Evolutionary conservation across 164 flowering plant species (phyloP), one percentile per base, ranked within the genome.

Genomic region (Echeveria elegans): DNA sequence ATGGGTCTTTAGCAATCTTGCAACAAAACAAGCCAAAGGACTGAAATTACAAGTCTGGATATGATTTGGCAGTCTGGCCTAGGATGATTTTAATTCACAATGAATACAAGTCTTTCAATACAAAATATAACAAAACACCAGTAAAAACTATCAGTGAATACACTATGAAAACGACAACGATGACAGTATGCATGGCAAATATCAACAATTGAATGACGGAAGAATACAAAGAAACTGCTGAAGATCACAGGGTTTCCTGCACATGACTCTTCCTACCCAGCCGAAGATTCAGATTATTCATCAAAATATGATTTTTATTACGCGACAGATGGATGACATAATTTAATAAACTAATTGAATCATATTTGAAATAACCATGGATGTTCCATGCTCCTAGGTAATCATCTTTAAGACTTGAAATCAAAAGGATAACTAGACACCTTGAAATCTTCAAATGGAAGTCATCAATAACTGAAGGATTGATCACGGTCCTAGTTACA

Each of bases 1-100:
- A 56, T 56, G 61, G 61, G 34, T 56, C 61, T 56, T 56, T 56
- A 56, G 61, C 61, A 56, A 56, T 56, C 61, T 56, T 56, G 61
- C 61, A 56, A 11, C 61, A 56, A 28, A 56, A n/a, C n/a, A 56
- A 56, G 31, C 19, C 30, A 28, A 56, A 56, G 61, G 61, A 29
- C 19, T 56, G 18, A 56, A 56, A 26, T 56, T 56, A 29, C n/a
- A n/a, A n/a, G n/a, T n/a, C n/a, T 9, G 18, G 19, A 26, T 9
- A 52, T 21, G 28, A 52, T 52, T 48, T 48, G 4, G 48, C n/a
- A 48, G 26, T 48, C 11, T 19, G 53, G 53, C 1, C n/a, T n/a
- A n/a, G n/a, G n/a, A n/a, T n/a, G n/a, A n/a, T n/a, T n/a, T n/a
- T n/a, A n/a, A n/a, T n/a, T n/a, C n/a, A n/a, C n/a, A n/a, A n/a